Percentiles rank a stretch among this genome's conserved stretches.
Conservation (phyloP, 75 land plant genomes). For the Pinus albicaulis region DNA sequence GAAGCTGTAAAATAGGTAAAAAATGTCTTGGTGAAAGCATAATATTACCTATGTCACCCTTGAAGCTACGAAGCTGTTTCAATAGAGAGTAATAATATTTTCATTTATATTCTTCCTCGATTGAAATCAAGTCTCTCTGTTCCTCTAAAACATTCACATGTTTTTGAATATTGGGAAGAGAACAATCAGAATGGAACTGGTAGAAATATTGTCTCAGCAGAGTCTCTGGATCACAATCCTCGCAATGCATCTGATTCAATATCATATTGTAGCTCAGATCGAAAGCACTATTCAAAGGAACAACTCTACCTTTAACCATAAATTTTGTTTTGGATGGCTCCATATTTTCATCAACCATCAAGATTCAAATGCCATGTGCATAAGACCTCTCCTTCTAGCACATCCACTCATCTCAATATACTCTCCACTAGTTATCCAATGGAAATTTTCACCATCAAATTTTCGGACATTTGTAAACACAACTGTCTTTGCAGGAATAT, state of each 20-base stretch:
- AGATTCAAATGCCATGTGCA: too few species aligned
- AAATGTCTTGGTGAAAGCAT: constrained; percentile 79
- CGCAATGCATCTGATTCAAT: constrained; percentile 93
- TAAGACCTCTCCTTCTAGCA: too few species aligned
- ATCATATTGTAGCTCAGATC: constrained; percentile 99
- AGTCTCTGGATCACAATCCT: constrained; percentile 94
- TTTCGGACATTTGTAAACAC: constrained; percentile 96
- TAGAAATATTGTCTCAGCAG: constrained; percentile 86
- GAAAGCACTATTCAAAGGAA: too few species aligned
- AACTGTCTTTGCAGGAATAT: constrained; percentile 99
- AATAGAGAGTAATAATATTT: constrained; percentile 64
- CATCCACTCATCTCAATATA: constrained; percentile 99
- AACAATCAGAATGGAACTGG: constrained; percentile 93
- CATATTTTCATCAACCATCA: too few species aligned
- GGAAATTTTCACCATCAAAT: constrained; percentile 96
- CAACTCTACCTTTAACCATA: too few species aligned
- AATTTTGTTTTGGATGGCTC: too few species aligned
- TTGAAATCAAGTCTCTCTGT: constrained; percentile 71
- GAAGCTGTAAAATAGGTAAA: constrained; percentile 78
- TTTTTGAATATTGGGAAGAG: constrained; percentile 90
- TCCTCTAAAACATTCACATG: constrained; percentile 72
- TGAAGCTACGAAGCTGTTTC: constrained; percentile 65
- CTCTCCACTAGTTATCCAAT: constrained; percentile 97
- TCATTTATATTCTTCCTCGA: constrained; percentile 89
- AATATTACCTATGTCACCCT: constrained; percentile 69